Percentiles rank a stretch among this genome's conserved stretches.
Conservation (phyloP, 2,329 filamentous ascomycete species). For the Alternaria sp. region DNA sequence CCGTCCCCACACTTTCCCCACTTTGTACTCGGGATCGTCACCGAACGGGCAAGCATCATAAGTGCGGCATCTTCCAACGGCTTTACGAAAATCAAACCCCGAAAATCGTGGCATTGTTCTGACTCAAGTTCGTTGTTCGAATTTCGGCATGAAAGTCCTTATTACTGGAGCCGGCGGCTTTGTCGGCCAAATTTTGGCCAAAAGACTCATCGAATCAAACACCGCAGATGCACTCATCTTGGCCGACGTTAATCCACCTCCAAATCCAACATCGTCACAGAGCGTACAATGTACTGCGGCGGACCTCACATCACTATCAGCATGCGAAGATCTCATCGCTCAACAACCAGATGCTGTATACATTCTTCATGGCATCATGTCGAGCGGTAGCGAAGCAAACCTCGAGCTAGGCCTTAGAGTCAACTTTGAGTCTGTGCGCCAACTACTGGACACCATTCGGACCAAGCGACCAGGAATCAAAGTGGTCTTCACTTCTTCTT, state of each 20-base stretch:
- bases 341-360: slow-evolving; percentile 54
- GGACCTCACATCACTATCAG: slow-evolving; percentile 58
- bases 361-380: slow-evolving; percentile 74
- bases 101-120: not conserved
- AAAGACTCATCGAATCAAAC: slow-evolving; percentile 60
- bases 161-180: slow-evolving; percentile 72
- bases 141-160: slow-evolving; percentile 56
- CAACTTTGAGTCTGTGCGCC: slow-evolving; percentile 67
- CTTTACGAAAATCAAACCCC: not conserved
- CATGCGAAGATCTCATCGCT: slow-evolving; percentile 36
- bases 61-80: slow-evolving; percentile 1
- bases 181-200: slow-evolving; percentile 68
- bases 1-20: slow-evolving; percentile 25
- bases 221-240: slow-evolving; percentile 60
- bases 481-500: slow-evolving; percentile 68
- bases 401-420: slow-evolving; percentile 67
- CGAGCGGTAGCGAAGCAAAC: slow-evolving; percentile 68
- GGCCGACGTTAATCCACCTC: slow-evolving; percentile 65
- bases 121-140: not conserved
- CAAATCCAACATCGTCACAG: slow-evolving; percentile 56
- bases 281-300: slow-evolving; percentile 61
- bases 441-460: slow-evolving; percentile 63
- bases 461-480: slow-evolving; percentile 61
- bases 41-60: slow-evolving; percentile 14
- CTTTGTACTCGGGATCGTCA: slow-evolving; percentile 18